These are phyloP conservation scores for Phytophthora kernoviae DNA, from an alignment of 352 stramenopile species.

Conservation along the genomic window DNA sequence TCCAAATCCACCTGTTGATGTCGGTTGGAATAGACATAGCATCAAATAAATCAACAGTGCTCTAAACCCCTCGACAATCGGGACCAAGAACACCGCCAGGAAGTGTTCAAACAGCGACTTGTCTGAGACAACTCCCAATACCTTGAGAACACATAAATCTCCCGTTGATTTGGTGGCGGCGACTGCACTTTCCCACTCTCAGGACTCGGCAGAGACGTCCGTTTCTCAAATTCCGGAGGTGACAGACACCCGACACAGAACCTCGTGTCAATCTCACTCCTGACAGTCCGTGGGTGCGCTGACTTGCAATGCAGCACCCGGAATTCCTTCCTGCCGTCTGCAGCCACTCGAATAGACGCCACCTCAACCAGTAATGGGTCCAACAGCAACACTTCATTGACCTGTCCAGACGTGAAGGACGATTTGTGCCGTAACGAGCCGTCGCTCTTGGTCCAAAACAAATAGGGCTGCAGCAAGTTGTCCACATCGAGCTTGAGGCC, in stretches of 20 bases:
- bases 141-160: conserved; percentile 84
- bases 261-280: conserved; percentile 35
- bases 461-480: conserved; percentile 78
- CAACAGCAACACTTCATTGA: conserved; percentile 76
- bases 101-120: conserved; percentile 75
- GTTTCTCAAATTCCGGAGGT: conserved; percentile 47
- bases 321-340: conserved; percentile 73
- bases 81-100: conserved; percentile 58
- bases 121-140: conserved; percentile 85
- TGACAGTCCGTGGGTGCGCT: conserved; percentile 34
- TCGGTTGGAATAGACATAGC: conserved; percentile 56
- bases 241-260: conserved; percentile 76
- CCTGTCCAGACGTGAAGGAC: conserved; percentile 53
- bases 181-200: conserved; percentile 34
- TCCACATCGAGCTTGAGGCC: conserved; percentile 71
- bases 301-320: conserved; percentile 80
- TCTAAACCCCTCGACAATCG: conserved; percentile 66
- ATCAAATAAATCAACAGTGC: conserved; percentile 72
- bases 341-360: conserved; percentile 69
- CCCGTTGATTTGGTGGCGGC: conserved; percentile 15
- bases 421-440: conserved; percentile 60
- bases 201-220: conserved; percentile 21
- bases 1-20: conserved; percentile 9
- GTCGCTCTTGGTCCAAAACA: conserved; percentile 77
- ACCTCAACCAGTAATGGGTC: conserved; percentile 83